Percentiles rank a stretch among this genome's conserved stretches.
These are phyloP conservation scores for Nicotiana attenuata DNA, from an alignment of 257 asterid species.

Conservation along the genomic window DNA sequence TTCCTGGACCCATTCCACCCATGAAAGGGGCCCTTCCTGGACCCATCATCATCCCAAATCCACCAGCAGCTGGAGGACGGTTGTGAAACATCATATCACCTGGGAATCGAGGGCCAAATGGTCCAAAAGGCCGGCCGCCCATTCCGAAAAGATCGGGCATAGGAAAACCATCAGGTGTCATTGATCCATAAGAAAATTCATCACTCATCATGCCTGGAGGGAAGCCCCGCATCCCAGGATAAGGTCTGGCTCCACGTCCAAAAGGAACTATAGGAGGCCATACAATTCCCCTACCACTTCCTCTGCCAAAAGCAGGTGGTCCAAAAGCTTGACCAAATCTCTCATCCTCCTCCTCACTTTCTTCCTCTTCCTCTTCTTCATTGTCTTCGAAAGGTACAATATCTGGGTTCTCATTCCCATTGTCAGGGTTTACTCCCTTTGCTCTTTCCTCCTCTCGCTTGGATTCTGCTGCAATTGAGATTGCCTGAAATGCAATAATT, in stretches of 20 bases:
- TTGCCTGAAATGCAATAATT: constrained; percentile 40
- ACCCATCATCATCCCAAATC: constrained; percentile 86
- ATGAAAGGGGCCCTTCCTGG: constrained; percentile 75
- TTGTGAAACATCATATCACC: constrained; percentile 85
- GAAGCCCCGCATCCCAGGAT: constrained; percentile 67
- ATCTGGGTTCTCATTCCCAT: constrained; percentile 68
- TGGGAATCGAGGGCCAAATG: constrained; percentile 62
- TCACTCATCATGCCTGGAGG: constrained; percentile 43
- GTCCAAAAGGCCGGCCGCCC: constrained; percentile 15
- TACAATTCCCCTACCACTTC: constrained; percentile 86
- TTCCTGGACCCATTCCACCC: constrained; percentile 59
- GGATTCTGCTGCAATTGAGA: constrained; percentile 67
- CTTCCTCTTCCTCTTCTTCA: constrained; percentile 95
- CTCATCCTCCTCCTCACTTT: constrained; percentile 66
- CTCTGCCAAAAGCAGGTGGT: constrained; percentile 58
- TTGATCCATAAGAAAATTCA: constrained; percentile 17
- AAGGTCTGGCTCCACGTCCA: constrained; percentile 62
- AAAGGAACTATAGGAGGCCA: constrained; percentile 87
- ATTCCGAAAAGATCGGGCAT: constrained; percentile 23
- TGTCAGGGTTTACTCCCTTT: constrained; percentile 62
- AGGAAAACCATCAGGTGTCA: constrained; percentile 70
- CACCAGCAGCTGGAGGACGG: constrained; percentile 55
- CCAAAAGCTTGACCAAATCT: constrained; percentile 42
- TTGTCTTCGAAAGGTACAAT: constrained; percentile 86
- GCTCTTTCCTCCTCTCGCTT: constrained; percentile 93